Evolutionary conservation across 768 basidiomycete genomes (phyloP).

Genomic region (Termitomyces sp.): DNA sequence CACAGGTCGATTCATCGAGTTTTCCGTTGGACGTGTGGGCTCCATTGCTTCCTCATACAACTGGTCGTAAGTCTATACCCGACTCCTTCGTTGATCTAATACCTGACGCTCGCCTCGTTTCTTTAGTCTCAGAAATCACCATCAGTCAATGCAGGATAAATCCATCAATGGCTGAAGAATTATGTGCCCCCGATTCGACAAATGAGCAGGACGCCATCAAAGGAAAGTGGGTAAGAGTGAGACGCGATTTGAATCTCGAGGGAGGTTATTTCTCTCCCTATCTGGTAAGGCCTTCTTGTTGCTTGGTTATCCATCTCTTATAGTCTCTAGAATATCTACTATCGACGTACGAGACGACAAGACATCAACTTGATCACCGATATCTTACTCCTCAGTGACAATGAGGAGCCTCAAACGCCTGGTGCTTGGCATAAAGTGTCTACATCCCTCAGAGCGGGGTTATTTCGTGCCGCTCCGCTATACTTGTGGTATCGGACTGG

Average conservation of each 20-base stretch:
- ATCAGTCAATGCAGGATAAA: conserved; percentile 65
- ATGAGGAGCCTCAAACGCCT: conserved; percentile 43
- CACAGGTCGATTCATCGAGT: conserved; percentile 55
- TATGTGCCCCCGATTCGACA: conserved; percentile 70
- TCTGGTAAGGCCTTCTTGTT: conserved; percentile 40
- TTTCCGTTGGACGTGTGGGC: conserved; percentile 81
- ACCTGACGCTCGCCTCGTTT: neutral
- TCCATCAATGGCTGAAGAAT: conserved; percentile 48
- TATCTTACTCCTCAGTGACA: conserved; percentile 57
- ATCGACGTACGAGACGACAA: conserved; percentile 80
- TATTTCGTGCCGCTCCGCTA: conserved; percentile 50
- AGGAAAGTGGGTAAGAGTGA: conserved; percentile 89
- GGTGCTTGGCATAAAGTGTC: conserved; percentile 63
- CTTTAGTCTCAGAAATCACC: conserved; percentile 76
- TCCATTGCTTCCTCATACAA: conserved; percentile 71
- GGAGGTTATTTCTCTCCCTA: conserved; percentile 51
- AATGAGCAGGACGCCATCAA: conserved; percentile 70
- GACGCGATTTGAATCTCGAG: conserved; percentile 72
- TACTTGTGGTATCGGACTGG: conserved; percentile 79
- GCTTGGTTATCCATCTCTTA: neutral
- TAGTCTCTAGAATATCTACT: conserved; percentile 59
- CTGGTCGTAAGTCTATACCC: conserved; percentile 55
- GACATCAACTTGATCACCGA: conserved; percentile 80
- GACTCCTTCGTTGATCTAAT: neutral
- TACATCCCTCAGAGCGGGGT: conserved; percentile 62